Conservation (phyloP, 169 alveolate genomes). For the Pseudocohnilembus persalinus region DNA sequence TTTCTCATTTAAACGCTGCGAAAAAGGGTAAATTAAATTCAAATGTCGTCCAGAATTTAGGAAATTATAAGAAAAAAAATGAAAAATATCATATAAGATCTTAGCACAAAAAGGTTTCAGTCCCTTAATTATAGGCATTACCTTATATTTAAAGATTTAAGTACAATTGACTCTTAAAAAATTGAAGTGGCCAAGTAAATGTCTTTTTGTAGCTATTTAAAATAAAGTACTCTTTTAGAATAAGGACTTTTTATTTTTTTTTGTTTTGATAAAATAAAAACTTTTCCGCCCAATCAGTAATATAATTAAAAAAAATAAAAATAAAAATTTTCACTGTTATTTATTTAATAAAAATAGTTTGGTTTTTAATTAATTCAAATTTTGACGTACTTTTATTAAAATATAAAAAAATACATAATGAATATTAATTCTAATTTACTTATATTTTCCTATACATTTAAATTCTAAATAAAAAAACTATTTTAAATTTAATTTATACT, state of each 20-base stretch:
- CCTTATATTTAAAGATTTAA: not conserved
- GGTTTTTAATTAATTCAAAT: too few species aligned
- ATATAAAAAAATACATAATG: not conserved
- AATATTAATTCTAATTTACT: not conserved
- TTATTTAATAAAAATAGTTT: too few species aligned
- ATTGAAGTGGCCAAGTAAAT: not conserved
- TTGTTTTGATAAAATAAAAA: too few species aligned
- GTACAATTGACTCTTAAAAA: not conserved
- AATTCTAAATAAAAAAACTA: too few species aligned
- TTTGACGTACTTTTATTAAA: not conserved
- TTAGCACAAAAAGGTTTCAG: not conserved
- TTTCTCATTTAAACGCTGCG: too few species aligned
- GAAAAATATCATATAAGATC: not conserved
- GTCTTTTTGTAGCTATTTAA: not conserved
- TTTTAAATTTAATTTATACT: too few species aligned
- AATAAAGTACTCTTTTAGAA: not conserved
- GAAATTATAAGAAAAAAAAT: not conserved
- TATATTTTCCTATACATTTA: too few species aligned
- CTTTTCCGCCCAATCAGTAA: not conserved
- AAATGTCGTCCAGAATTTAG: not conserved
- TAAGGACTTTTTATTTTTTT: not conserved
- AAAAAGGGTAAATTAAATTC: not conserved
- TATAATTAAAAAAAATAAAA: too few species aligned
- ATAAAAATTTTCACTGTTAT: not conserved
- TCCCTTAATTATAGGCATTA: not conserved